Conservation (phyloP, 2,329 filamentous ascomycete genomes). For the Trichoderma brevicompactum region DNA sequence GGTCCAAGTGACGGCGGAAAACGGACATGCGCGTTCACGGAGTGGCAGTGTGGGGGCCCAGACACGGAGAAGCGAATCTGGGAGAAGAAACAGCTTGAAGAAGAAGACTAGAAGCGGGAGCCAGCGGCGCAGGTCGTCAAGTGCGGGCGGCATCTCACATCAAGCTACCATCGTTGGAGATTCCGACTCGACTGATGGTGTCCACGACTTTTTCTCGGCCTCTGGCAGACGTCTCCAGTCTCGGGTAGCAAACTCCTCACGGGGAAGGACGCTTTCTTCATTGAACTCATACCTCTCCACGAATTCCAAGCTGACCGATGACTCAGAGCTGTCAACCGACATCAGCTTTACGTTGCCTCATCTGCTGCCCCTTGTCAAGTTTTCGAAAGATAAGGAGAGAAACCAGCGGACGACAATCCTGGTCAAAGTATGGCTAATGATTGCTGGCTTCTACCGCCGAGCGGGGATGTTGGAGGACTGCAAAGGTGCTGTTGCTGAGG, state of each 20-base stretch:
- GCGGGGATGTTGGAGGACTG: slow-evolving; percentile 81
- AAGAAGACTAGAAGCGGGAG: slow-evolving; percentile 58
- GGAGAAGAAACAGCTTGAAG: slow-evolving; percentile 56
- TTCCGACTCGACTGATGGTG: slow-evolving; percentile 49
- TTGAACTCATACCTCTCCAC: slow-evolving; percentile 53
- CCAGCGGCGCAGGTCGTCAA: slow-evolving; percentile 51
- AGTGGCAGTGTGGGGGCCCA: slow-evolving; percentile 42
- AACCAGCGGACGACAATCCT: slow-evolving; percentile 60
- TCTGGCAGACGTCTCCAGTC: slow-evolving; percentile 47
- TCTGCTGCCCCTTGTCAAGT: slow-evolving; percentile 57
- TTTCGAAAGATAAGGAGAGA: slow-evolving; percentile 58
- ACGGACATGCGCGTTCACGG: slow-evolving; percentile 46
- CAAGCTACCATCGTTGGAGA: slow-evolving; percentile 55
- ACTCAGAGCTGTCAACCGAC: slow-evolving; percentile 47
- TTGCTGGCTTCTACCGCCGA: slow-evolving; percentile 84
- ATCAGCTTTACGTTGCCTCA: slow-evolving; percentile 51
- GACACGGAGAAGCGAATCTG: slow-evolving; percentile 51
- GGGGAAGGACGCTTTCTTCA: slow-evolving; percentile 49
- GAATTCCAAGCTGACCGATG: slow-evolving; percentile 46
- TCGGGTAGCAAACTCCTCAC: slow-evolving; percentile 48
- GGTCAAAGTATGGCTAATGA: slow-evolving; percentile 85
- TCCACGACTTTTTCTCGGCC: slow-evolving; percentile 51
- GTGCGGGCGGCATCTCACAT: slow-evolving; percentile 46
- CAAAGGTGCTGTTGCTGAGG: slow-evolving; percentile 78
- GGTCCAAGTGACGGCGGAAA: slow-evolving; percentile 77